A percentile compares a stretch with the other conserved stretches of the same genome.
Conservation (phyloP, 176 grass and related monocot species). For the Rhynchospora pubera region DNA sequence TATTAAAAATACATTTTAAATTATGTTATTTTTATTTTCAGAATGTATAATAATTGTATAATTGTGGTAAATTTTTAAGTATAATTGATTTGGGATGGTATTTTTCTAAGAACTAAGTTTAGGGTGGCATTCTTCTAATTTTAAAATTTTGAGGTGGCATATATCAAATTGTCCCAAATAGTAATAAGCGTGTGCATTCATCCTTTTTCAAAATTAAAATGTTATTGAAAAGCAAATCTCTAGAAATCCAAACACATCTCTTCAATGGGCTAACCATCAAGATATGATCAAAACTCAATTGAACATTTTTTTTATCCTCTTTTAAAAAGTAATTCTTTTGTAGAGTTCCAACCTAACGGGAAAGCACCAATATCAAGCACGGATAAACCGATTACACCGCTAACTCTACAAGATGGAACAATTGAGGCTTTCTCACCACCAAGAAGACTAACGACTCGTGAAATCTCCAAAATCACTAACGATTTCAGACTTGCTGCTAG, state of each 20-base stretch:
- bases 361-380: constrained; percentile 49
- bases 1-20: too few relatives aligned
- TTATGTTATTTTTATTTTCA: too few relatives aligned
- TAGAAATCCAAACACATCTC: not conserved
- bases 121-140: too few relatives aligned
- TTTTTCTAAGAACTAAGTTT: too few relatives aligned
- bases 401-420: constrained; percentile 14
- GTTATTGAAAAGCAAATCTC: not conserved
- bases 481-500: constrained; percentile 47
- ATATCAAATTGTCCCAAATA: too few relatives aligned
- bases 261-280: not conserved
- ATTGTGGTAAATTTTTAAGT: too few relatives aligned
- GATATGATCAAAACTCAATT: not conserved
- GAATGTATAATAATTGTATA: too few relatives aligned
- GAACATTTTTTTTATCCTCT: not conserved
- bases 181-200: not conserved
- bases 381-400: constrained; percentile 25
- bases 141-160: too few relatives aligned
- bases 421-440: constrained; percentile 27
- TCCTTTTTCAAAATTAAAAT: not conserved
- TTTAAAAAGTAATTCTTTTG: not conserved
- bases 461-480: constrained; percentile 42
- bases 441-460: constrained; percentile 28
- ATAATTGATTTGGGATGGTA: too few relatives aligned
- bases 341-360: constrained; percentile 29